Percentiles rank a stretch among this genome's conserved stretches.
phyloP scores from a whole-genome alignment of 129 eudicot species.

The Centella asiatica region DNA sequence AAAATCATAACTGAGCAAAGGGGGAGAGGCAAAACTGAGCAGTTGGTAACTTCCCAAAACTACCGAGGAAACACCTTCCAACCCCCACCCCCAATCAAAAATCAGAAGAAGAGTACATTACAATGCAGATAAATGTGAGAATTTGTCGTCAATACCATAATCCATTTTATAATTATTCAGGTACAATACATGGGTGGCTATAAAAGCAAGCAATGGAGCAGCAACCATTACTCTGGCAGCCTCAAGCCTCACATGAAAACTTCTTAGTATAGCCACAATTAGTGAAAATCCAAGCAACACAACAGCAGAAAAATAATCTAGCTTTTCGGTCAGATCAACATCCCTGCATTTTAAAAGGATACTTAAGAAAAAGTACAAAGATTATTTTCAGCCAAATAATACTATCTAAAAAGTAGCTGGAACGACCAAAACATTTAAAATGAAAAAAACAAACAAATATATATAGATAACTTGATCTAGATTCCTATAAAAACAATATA shows the following conservation, averaged over 20 bases:
- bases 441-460: no score
- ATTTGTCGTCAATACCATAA: constrained; percentile 45
- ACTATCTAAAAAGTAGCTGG: constrained; percentile 5
- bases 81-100: no score
- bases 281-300: constrained; percentile 82
- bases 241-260: constrained; percentile 59
- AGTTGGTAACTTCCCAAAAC: no score
- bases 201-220: constrained; percentile 76
- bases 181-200: constrained; percentile 73
- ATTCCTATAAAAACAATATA: no score
- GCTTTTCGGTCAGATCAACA: constrained; percentile 64
- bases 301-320: constrained; percentile 74
- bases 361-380: neutral
- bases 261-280: constrained; percentile 58
- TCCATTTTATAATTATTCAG: constrained; percentile 74
- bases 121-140: neutral
- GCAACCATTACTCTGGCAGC: constrained; percentile 93
- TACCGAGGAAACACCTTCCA: no score
- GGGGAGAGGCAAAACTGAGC: no score
- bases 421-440: neutral
- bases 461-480: no score
- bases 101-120: no score
- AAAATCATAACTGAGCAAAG: no score
- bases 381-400: neutral
- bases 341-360: constrained; percentile 45